Evolutionary conservation across 805 yeast genomes (phyloP), one percentile per base, ranked within the genome.

Genomic region (Candida succiphila): DNA sequence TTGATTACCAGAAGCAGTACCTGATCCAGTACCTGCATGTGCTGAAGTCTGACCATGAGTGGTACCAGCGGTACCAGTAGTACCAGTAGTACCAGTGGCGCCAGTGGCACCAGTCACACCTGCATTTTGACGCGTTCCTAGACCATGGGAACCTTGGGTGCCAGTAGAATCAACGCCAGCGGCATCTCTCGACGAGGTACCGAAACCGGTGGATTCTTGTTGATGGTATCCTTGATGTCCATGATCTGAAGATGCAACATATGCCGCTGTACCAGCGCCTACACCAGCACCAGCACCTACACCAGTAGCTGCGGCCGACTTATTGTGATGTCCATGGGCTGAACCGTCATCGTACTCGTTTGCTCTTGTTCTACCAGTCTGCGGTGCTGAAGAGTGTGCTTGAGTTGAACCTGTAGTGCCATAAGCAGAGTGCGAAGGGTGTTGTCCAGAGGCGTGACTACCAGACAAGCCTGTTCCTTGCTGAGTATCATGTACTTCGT

Each of bases 221-320:
- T 39, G 32, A 18, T 36, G 39, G 2, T 37, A 29, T 13, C 33
- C 35, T 26, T 41, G 34, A 12, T 32, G 27, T 9, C 38, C 44
- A 10, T 32, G 32, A 8, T 29, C 14, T 9, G 35, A n/a, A n/a
- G n/a, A n/a, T n/a, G n/a, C n/a, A n/a, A n/a, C n/a, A n/a, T n/a
- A 33, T n/a, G n/a, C n/a, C n/a, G n/a, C n/a, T n/a, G n/a, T 22
- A 27, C 13, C 29, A 9, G 8, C 7, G 29, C 19, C 17, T 16
- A 9, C 17, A 27, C 18, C 19, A 16, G 7, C 29, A 27, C 14
- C 9, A 9, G 27, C 14, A 9, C 14, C 27, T 13, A 9, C 14
- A 7, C 27, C 27, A 15, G 29, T 5, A 5, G 29, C 14, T 8
- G 22, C 29, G 18, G 14, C 14, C 9, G 28, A 9, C 5, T n/a